Evolutionary conservation across 345 rosid genomes (phyloP).

Genomic region (Hibiscus syriacus): DNA sequence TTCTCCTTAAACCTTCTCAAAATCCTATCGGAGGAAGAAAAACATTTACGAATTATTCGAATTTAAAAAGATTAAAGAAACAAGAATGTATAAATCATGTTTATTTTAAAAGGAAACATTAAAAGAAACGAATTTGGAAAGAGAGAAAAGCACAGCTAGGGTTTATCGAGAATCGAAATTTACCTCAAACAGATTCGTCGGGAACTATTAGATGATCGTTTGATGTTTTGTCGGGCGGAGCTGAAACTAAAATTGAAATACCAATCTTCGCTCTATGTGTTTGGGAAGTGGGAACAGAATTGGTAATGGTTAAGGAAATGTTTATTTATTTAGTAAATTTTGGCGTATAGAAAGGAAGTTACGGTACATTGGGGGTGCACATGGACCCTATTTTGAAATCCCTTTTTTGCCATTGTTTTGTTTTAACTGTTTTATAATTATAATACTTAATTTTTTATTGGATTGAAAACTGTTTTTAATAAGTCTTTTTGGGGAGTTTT

Average conservation of each 20-base stretch:
- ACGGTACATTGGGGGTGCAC: not conserved
- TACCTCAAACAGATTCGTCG: not conserved
- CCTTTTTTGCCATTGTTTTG: not conserved
- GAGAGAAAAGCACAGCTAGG: not conserved
- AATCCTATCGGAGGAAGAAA: not conserved
- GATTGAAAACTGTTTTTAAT: no score
- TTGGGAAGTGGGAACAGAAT: not conserved
- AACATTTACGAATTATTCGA: not conserved
- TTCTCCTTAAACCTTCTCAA: not conserved
- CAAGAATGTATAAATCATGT: not conserved
- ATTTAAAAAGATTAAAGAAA: not conserved
- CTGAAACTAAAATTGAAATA: not conserved
- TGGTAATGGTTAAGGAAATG: not conserved
- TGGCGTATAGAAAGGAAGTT: not conserved
- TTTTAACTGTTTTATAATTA: no score
- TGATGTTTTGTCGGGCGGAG: not conserved
- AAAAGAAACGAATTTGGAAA: not conserved
- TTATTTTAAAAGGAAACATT: not conserved
- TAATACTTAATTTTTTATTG: no score
- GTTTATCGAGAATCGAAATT: not conserved
- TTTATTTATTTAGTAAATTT: not conserved
- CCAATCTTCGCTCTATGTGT: not conserved
- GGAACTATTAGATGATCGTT: not conserved
- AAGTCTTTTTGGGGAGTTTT: no score
- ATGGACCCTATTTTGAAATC: not conserved